A percentile compares a stretch with the other conserved stretches of the same genome.
Evolutionary conservation across 139 green algal species (phyloP).

Genomic region (Tetratostichococcus sp.): DNA sequence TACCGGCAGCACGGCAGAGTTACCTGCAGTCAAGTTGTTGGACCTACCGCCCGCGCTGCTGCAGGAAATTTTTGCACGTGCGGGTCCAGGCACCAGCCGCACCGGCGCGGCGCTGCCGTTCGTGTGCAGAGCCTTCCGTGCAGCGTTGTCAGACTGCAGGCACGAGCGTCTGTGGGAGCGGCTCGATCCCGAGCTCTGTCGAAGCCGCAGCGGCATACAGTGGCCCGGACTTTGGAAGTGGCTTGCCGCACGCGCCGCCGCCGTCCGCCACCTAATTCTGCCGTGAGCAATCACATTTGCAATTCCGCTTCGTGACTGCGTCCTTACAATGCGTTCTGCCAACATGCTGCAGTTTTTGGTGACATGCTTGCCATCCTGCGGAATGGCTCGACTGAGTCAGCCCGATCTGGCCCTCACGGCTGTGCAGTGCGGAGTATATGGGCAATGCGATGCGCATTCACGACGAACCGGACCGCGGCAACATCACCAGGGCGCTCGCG

Average conservation of each 20-base stretch:
- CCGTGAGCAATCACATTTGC: not conserved
- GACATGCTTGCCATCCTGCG: no score
- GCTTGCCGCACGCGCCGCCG: not conserved
- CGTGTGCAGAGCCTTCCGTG: not conserved
- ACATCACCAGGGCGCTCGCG: no score
- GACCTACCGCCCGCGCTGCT: not conserved
- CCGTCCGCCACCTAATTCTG: not conserved
- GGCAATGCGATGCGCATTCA: no score
- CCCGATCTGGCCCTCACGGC: no score
- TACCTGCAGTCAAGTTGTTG: not conserved
- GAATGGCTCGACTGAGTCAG: no score
- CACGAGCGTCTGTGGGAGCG: not conserved
- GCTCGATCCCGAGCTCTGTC: not conserved
- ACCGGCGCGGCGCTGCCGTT: not conserved
- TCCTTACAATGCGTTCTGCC: not conserved
- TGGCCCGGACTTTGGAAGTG: not conserved
- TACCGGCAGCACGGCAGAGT: no score
- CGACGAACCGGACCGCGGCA: no score
- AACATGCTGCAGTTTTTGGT: no score
- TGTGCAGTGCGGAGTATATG: no score
- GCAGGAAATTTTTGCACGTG: not conserved
- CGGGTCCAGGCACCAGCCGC: not conserved
- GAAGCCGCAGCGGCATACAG: not conserved
- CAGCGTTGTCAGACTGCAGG: not conserved
- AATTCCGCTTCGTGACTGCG: not conserved